Conservation (phyloP, 1,284 basidiomycete species). For the Phellinidium pouzarii region DNA sequence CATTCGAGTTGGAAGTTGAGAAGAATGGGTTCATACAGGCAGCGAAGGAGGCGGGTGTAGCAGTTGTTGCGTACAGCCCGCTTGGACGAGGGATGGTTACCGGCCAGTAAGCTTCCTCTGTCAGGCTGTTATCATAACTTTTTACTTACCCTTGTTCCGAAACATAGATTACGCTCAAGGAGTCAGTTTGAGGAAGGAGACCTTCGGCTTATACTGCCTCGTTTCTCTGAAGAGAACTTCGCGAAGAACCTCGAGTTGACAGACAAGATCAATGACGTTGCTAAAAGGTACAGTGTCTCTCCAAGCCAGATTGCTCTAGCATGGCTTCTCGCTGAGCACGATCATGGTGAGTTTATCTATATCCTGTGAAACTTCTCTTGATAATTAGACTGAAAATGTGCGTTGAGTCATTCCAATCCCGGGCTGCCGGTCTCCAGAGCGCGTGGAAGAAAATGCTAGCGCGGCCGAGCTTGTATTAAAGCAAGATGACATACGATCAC, state of each 20-base stretch:
- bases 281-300: conserved; percentile 26
- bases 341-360: conserved; percentile 19
- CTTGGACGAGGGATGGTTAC: conserved; percentile 33
- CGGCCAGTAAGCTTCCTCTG: conserved; percentile 23
- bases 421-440: conserved; percentile 22
- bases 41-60: conserved; percentile 30
- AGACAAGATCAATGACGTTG: conserved; percentile 27
- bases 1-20: conserved; percentile 33
- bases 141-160: background rate
- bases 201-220: conserved; percentile 26
- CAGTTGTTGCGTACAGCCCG: conserved; percentile 36
- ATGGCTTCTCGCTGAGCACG: conserved; percentile 31
- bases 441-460: conserved; percentile 29
- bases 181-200: conserved; percentile 33
- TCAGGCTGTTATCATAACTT: background rate
- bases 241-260: conserved; percentile 33
- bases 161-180: conserved; percentile 20
- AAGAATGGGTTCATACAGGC: conserved; percentile 29
- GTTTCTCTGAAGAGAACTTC: conserved; percentile 33
- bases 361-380: background rate
- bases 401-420: conserved; percentile 27
- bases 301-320: conserved; percentile 35
- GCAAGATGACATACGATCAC: conserved; percentile 26
- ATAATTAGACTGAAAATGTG: background rate
- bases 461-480: conserved; percentile 26